phyloP scores from a whole-genome alignment of 768 basidiomycete genomes.

The Pseudohyphozyma bogoriensis region DNA sequence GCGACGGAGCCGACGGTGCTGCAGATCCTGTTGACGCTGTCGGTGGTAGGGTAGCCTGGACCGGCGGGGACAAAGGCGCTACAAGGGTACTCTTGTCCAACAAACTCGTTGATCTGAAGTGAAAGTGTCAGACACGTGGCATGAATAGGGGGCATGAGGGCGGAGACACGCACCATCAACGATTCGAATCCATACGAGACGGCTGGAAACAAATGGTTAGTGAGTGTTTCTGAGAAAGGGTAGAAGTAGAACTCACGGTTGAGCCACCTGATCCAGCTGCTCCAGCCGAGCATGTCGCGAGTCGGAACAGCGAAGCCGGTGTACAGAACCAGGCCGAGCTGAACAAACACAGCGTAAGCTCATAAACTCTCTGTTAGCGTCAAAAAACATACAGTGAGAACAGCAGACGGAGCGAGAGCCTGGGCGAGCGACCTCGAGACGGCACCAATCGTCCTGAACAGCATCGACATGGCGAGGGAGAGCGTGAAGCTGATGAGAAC shows the following conservation, averaged over 20 bases:
- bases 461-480: slow-evolving; percentile 39
- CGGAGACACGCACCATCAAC: neutral
- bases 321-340: slow-evolving; percentile 37
- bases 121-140: neutral
- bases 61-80: neutral
- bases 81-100: neutral
- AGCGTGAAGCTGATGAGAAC: slow-evolving; percentile 38
- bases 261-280: slow-evolving; percentile 39
- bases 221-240: neutral
- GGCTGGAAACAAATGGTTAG: neutral
- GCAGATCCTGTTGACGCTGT: neutral
- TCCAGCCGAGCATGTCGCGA: slow-evolving; percentile 37
- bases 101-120: slow-evolving; percentile 1
- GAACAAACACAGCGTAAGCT: neutral
- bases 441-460: slow-evolving; percentile 38
- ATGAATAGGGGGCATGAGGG: neutral
- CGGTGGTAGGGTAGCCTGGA: neutral
- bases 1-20: slow-evolving; percentile 40
- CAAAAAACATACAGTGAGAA: slow-evolving; percentile 37
- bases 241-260: slow-evolving; percentile 34
- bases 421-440: slow-evolving; percentile 32
- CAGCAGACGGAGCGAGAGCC: slow-evolving; percentile 39
- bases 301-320: slow-evolving; percentile 37
- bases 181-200: neutral
- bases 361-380: neutral